A percentile compares a stretch with the other conserved stretches of the same genome.
Evolutionary conservation across 805 yeast species (phyloP).

Genomic region (Citeromyces matritensis): DNA sequence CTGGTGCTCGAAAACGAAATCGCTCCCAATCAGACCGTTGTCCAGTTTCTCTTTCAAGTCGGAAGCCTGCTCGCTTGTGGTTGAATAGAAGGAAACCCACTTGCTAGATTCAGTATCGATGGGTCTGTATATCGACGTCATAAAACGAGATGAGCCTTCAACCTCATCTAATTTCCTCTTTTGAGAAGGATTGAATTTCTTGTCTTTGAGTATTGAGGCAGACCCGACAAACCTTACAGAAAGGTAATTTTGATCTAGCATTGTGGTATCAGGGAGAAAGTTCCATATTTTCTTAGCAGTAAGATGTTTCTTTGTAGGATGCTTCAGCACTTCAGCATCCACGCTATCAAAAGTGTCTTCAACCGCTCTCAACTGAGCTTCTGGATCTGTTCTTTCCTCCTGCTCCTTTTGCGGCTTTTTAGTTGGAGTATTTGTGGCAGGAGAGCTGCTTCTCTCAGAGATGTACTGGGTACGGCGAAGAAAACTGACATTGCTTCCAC

Average conservation of each 20-base stretch:
- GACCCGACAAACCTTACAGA: slow-evolving; percentile 48
- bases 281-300: slow-evolving; percentile 71
- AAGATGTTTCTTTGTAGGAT: slow-evolving; percentile 64
- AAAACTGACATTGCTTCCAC: slow-evolving; percentile 27
- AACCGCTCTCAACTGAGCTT: slow-evolving; percentile 47
- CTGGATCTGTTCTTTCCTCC: slow-evolving; percentile 33
- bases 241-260: slow-evolving; percentile 66
- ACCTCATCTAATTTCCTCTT: slow-evolving; percentile 13
- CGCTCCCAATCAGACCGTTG: slow-evolving; percentile 27
- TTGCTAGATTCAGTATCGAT: slow-evolving; percentile 55
- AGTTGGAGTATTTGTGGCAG: slow-evolving; percentile 4
- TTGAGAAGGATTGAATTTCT: slow-evolving; percentile 8
- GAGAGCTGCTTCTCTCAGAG: slow-evolving; percentile 27
- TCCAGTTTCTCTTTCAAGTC: slow-evolving; percentile 24
- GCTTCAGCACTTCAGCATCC: slow-evolving; percentile 31
- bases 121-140: slow-evolving; percentile 60
- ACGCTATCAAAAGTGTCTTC: slow-evolving; percentile 67
- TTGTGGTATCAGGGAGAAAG: slow-evolving; percentile 79
- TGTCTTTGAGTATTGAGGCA: slow-evolving; percentile 28
- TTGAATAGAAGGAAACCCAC: slow-evolving; percentile 60
- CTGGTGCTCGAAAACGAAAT: slow-evolving; percentile 35
- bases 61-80: slow-evolving; percentile 25
- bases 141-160: slow-evolving; percentile 22
- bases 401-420: slow-evolving; percentile 13
- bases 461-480: slow-evolving; percentile 91